Evolutionary conservation across 2,329 filamentous ascomycete species (phyloP).

Genomic region (Ceratocystis colombiana): DNA sequence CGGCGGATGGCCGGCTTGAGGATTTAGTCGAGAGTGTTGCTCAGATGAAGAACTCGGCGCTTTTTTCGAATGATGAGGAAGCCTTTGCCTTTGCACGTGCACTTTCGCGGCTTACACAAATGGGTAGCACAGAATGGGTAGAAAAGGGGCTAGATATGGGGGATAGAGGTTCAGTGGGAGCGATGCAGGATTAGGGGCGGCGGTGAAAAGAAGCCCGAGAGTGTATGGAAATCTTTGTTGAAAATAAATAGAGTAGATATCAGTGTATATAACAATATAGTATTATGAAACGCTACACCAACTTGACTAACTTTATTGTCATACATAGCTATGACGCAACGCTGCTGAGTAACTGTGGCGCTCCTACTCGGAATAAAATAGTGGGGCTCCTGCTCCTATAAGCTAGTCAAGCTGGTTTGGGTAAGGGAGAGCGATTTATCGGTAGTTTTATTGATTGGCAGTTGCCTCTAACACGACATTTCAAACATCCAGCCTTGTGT

Average conservation of each 20-base stretch:
- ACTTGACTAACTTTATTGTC: too few species aligned
- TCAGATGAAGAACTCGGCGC: slow-evolving; percentile 70
- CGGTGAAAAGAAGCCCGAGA: neutral
- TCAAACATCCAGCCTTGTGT: slow-evolving; percentile 15
- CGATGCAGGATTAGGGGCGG: slow-evolving; percentile 49
- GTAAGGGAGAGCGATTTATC: neutral
- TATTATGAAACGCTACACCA: too few species aligned
- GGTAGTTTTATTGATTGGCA: neutral
- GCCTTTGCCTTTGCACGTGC: slow-evolving; percentile 91
- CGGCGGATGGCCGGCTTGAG: slow-evolving; percentile 57
- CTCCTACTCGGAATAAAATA: too few species aligned
- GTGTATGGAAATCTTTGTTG: neutral
- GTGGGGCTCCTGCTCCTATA: too few species aligned
- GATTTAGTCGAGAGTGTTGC: slow-evolving; percentile 77
- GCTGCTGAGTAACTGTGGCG: neutral
- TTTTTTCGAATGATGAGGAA: slow-evolving; percentile 94
- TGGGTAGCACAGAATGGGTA: slow-evolving; percentile 93
- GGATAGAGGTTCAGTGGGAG: slow-evolving; percentile 51
- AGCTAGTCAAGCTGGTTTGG: too few species aligned
- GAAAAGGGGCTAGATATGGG: slow-evolving; percentile 66
- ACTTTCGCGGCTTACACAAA: slow-evolving; percentile 72
- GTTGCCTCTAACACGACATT: neutral
- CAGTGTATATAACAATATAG: too few species aligned
- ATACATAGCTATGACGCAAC: neutral
- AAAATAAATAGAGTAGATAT: neutral